Evolutionary conservation across 2,329 filamentous ascomycete genomes (phyloP), one percentile per base, ranked within the genome.

Genomic region (Xylariaceae sp.): DNA sequence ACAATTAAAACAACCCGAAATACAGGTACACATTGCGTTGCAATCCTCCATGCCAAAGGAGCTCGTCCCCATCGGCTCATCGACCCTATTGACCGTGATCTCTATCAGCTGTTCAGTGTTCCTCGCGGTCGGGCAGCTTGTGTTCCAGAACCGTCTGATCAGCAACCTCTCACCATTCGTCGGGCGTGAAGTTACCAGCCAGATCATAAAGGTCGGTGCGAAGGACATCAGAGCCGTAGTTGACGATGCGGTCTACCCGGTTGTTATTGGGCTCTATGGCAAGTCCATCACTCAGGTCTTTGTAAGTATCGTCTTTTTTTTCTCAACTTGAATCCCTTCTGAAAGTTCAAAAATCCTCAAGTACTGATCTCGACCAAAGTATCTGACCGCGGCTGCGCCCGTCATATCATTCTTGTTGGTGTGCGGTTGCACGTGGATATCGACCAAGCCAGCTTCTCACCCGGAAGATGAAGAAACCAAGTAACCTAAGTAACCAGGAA

Each of bases 61-160:
- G 9, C 46, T 52, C 12, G 48, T 52, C 3, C 48, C 50, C 2
- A 23, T 50, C 3, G 48, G 48, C 2, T 30, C 48, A 4, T 36
- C 48, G 1, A 50, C 36, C 2, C 32, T 51, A 3, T 23, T 51
- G 3, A 4, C 44, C 3, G 15, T 48, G 9, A 48, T 50, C 9
- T 52, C 42, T 2, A 48, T 39, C 3, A 53, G 51, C 32, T 47
- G 44, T 34, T 29, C 48, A 3, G 39, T 52, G 15, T 52, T 51
- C 36, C 13, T 39, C 7, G 46, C 46, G 2, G 35, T 52, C 6
- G 46, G 44, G 3, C 50, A 52, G 24, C 15, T 37, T 0, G 24
- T 51, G 1, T 51, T 52, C 19, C 46, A 51, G 28, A 18, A 23
- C 9, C 29, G 21, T 2, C 33, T 52, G 2, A 5, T 23, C 14